A percentile compares a stretch with the other conserved stretches of the same genome.
These are phyloP conservation scores for Cyberlindnera misumaiensis DNA, from an alignment of 805 yeast genomes.

Conservation along the genomic window DNA sequence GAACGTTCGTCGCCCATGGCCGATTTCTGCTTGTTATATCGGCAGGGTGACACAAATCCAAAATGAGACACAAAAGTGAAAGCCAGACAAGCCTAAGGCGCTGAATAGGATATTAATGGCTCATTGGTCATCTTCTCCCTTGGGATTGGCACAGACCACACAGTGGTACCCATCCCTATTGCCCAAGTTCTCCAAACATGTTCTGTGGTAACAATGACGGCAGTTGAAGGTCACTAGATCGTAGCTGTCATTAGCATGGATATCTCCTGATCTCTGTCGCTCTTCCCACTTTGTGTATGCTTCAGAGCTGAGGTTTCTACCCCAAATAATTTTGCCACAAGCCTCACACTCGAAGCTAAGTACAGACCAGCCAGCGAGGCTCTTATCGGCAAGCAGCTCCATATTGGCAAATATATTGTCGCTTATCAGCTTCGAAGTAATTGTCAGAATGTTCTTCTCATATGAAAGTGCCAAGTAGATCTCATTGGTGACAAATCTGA, in stretches of 20 bases:
- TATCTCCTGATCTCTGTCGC: conserved; percentile 24
- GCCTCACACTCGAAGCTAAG: conserved; percentile 56
- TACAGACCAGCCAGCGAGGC: conserved; percentile 59
- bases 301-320: conserved; percentile 45
- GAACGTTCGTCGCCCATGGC: neutral
- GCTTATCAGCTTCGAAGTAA: conserved; percentile 49
- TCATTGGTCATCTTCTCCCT: neutral
- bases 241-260: conserved; percentile 2
- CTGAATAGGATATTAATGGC: too few species aligned
- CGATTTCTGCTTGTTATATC: neutral
- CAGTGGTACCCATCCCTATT: conserved; percentile 26
- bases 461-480: conserved; percentile 57
- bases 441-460: conserved; percentile 49
- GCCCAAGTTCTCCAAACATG: conserved; percentile 48
- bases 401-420: conserved; percentile 46
- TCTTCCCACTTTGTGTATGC: conserved; percentile 56
- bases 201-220: conserved; percentile 56
- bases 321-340: conserved; percentile 73
- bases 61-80: too few species aligned
- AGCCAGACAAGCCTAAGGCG: too few species aligned
- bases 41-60: neutral
- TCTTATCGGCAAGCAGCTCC: conserved; percentile 32
- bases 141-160: conserved; percentile 31
- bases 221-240: conserved; percentile 54
- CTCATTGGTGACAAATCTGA: conserved; percentile 53